Base-by-base conservation (phyloP, 1,284 basidiomycete genomes). In the Entoloma clypeatum region DNA sequence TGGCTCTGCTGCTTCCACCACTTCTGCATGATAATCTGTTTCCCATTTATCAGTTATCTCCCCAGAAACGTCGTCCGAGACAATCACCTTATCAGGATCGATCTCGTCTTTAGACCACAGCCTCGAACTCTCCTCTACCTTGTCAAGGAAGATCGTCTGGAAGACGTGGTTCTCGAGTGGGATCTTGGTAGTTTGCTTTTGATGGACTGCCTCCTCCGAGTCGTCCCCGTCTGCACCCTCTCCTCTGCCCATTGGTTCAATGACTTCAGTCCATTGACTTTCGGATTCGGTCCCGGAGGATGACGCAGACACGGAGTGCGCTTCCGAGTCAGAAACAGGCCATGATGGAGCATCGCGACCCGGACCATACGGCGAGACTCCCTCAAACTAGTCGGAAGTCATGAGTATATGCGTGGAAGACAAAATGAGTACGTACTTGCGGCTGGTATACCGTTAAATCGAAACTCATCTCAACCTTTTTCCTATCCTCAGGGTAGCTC, bases 1-100 rank as follows among this genome's bases (percentile, higher is more conserved):
- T 78, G 75, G 36, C 69, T 71, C 53, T 77, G 75, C 53, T 79
- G 76, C 55, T 78, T 78, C 77, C 76, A 78, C 76, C 74, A 77
- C 53, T 76, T 77, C 52, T 77, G 67, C 45, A 65, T 50, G 32
- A 80, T 74, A 41, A 73, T 63, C 53, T 57, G 21, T 10, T 17
- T 23, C n/a, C 4, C 31, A 17, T n/a, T 10, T 26, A 37, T 14
- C 36, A n/a, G 10, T 7, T 25, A 34, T 23, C 27, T 21, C 14
- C 3, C 14, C 23, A 7, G 13, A 16, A 30, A 14, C 5, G 38
- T 8, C 11, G n/a, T 11, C 9, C n/a, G 7, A 26, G 21, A 16
- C 8, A 7, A 28, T 4, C 26, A 53, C 55, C 55, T 75, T 72
- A 34, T 73, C 65, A 23, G 64, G 57, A 7, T 60, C 50, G 43